A percentile compares a stretch with the other conserved stretches of the same genome.
phyloP scores from a whole-genome alignment of 2,329 filamentous ascomycete genomes.

The Paraconiothyrium sp. region DNA sequence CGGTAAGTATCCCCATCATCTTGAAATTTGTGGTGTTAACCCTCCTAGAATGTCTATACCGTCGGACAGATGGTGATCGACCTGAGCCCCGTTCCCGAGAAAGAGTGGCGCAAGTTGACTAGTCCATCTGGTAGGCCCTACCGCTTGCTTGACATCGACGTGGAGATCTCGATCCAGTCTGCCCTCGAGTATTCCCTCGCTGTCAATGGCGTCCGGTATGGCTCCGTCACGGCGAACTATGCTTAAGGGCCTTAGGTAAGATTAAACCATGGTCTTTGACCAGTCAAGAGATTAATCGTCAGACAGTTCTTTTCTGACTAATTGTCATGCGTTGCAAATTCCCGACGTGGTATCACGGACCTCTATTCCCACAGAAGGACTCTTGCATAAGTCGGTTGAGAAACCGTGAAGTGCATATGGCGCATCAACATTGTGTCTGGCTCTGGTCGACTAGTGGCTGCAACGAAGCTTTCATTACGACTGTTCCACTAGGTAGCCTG shows the following conservation, averaged over 20 bases:
- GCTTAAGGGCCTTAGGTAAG: conserved; percentile 2
- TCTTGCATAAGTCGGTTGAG: no score
- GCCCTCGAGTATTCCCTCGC: conserved; percentile 28
- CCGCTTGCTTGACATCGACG: background rate
- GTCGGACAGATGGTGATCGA: conserved; percentile 23
- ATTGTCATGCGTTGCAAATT: no score
- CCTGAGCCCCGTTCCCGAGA: conserved; percentile 21
- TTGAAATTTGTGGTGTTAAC: background rate
- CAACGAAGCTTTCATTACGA: no score
- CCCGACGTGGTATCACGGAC: no score
- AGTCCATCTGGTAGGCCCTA: conserved; percentile 9
- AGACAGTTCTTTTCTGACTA: no score
- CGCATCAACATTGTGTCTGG: no score
- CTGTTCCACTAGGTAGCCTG: no score
- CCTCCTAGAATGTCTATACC: conserved; percentile 14
- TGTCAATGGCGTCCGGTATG: conserved; percentile 26
- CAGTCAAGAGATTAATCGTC: no score
- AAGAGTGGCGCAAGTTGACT: background rate
- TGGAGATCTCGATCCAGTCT: conserved; percentile 31
- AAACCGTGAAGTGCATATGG: no score
- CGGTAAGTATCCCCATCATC: conserved; percentile 1
- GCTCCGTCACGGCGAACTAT: conserved; percentile 29
- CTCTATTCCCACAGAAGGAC: no score
- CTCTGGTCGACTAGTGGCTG: no score
- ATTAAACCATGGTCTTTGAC: no score